Evolutionary conservation across 2,329 filamentous ascomycete species (phyloP), one percentile per base, ranked within the genome.

Genomic region (Neofusicoccum kwambonambiense): DNA sequence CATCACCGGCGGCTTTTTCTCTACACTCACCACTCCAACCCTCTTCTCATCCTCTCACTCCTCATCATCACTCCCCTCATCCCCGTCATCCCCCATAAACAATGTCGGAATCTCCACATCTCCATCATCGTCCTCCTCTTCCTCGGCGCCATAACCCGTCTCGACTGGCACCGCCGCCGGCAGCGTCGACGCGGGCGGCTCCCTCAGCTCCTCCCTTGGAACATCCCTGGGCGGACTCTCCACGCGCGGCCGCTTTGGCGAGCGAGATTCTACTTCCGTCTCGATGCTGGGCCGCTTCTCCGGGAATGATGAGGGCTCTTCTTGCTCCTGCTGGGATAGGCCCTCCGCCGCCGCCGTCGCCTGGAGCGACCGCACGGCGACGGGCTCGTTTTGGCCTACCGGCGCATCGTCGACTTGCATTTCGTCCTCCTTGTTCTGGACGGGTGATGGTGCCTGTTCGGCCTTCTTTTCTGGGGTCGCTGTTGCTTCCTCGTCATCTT

Each of bases 401-500:
- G 22, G 39, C 22, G 11, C n/a, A 3, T 37, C 13, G 27, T 65
- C 63, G 15, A 51, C 44, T 22, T 61, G 45, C 54, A 65, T 65
- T 6, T 65, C 56, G 22, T 34, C 22, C n/a, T 22, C 37, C 6
- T 39, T 44, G 22, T 35, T n/a, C 27, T 22, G 37, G 9, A 12
- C 17, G 2, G n/a, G n/a, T 7, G 35, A 19, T 8, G 49, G 67
- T 3, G 22, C 22, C 5, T 67, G 64, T 9, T 67, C 64, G 12
- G 67, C 66, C 0, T 49, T 19, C 6, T 65, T 41, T 22, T 62
- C 13, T 7, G 9, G 37, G 37, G 9, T 39, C 13, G 37, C 37
- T 39, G 37, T 11, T 39, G 6, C 39, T 12, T 44, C 65, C 1
- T 70, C 70, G 15, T 74, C 70, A 1, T 61, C 58, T 5, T 68